Percentiles rank a stretch among this genome's conserved stretches.
Evolutionary conservation across 2,329 filamentous ascomycete species (phyloP).

Genomic region (Fusarium denticulatum): DNA sequence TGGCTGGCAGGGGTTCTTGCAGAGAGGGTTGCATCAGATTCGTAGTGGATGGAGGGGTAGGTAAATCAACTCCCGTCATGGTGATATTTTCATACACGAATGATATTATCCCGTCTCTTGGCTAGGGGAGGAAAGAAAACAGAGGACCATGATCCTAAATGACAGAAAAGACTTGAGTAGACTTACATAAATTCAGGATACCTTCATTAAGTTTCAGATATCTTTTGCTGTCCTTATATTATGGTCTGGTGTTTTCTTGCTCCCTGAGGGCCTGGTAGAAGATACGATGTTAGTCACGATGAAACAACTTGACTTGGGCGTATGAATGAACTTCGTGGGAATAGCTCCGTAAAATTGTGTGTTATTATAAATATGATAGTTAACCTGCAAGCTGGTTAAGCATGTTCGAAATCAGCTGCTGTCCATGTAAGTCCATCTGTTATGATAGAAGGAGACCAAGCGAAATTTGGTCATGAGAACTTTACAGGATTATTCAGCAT

Average conservation of each 20-base stretch:
- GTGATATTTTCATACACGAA: not conserved
- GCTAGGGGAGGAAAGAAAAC: no score
- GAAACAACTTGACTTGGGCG: not conserved
- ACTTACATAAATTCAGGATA: no score
- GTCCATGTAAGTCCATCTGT: not conserved
- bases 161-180: no score
- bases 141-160: no score
- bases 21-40: conserved; percentile 12
- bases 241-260: no score
- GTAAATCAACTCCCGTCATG: not conserved
- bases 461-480: not conserved
- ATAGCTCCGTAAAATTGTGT: not conserved
- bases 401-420: not conserved
- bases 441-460: not conserved
- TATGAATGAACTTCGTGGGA: not conserved
- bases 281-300: not conserved
- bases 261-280: not conserved
- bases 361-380: not conserved
- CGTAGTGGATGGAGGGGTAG: conserved; percentile 20
- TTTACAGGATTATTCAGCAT: not conserved
- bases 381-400: not conserved
- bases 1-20: conserved; percentile 15
- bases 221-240: no score
- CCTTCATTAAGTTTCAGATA: no score
- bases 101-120: not conserved